Evolutionary conservation across 495 filamentous ascomycete genomes (phyloP).

Genomic region (Hypoxylon crocopeplum): DNA sequence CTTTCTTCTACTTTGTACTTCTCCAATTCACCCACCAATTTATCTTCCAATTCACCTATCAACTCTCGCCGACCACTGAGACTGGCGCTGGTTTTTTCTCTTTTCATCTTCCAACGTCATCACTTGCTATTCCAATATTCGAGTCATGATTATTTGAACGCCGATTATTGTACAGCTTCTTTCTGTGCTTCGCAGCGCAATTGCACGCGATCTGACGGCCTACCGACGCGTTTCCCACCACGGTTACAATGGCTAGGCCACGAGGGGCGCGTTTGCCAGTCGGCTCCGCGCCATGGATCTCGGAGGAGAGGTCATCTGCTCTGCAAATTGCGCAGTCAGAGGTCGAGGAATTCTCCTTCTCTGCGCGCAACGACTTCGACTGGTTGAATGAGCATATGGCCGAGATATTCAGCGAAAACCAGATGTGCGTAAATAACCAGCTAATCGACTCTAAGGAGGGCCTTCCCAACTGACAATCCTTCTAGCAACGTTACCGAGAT

Average conservation of each 20-base stretch:
- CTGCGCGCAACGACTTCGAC: slow-evolving; percentile 87
- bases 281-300: slow-evolving; percentile 61
- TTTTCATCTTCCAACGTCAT: not conserved
- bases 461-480: slow-evolving; percentile 44
- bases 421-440: slow-evolving; percentile 65
- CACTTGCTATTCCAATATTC: not conserved
- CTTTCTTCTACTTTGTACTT: slow-evolving; percentile 1
- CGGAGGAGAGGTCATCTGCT: slow-evolving; percentile 58
- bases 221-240: slow-evolving; percentile 31
- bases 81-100: not conserved
- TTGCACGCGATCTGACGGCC: slow-evolving; percentile 30
- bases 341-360: slow-evolving; percentile 86
- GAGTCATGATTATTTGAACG: slow-evolving; percentile 37
- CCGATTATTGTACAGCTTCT: slow-evolving; percentile 1
- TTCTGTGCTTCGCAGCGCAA: not conserved
- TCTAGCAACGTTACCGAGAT: slow-evolving; percentile 83
- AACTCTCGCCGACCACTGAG: slow-evolving; percentile 7
- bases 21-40: not conserved
- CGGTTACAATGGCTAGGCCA: slow-evolving; percentile 54
- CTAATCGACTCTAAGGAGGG: not conserved
- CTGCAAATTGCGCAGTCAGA: slow-evolving; percentile 64
- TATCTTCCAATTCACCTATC: slow-evolving; percentile 3
- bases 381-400: slow-evolving; percentile 98
- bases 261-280: slow-evolving; percentile 61
- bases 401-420: slow-evolving; percentile 85